Evolutionary conservation across 2,329 filamentous ascomycete species (phyloP).

Genomic region (Alternaria alternata): DNA sequence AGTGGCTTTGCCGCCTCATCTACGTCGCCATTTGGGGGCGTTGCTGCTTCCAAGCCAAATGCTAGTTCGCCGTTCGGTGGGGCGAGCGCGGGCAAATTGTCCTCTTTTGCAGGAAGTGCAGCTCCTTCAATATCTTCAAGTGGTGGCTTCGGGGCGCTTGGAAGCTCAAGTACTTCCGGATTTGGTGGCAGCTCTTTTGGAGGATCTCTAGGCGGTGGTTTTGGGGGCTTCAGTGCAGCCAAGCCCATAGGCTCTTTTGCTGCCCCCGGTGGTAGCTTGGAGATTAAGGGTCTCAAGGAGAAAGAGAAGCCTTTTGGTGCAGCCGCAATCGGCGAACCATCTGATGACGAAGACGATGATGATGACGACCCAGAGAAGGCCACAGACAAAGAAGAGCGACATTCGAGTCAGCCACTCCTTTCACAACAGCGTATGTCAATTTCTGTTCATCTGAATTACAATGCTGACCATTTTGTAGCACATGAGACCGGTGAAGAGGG

Average conservation of each 20-base stretch:
- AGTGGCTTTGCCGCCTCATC: constrained; percentile 52
- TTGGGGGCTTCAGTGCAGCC: constrained; percentile 35
- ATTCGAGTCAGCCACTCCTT: constrained; percentile 53
- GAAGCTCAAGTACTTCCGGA: constrained; percentile 41
- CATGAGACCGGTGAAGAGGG: constrained; percentile 88
- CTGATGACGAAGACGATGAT: constrained; percentile 63
- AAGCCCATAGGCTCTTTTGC: constrained; percentile 72
- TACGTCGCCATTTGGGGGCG: constrained; percentile 48
- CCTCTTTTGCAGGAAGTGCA: constrained; percentile 35
- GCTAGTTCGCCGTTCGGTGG: constrained; percentile 50
- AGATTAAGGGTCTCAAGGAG: constrained; percentile 58
- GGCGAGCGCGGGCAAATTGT: constrained; percentile 33
- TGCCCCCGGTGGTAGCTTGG: constrained; percentile 60
- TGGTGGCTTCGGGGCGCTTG: constrained; percentile 48
- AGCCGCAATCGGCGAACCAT: constrained; percentile 67
- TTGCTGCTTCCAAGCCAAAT: constrained; percentile 23
- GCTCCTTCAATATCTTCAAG: constrained; percentile 26
- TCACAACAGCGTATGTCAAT: constrained; percentile 69
- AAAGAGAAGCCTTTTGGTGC: constrained; percentile 81
- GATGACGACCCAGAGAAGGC: constrained; percentile 41
- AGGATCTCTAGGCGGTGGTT: constrained; percentile 49
- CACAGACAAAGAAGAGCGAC: constrained; percentile 44
- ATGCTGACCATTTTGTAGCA: constrained; percentile 49
- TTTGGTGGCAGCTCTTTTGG: constrained; percentile 53
- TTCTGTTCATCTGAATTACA: background rate